Conservation (phyloP, 108 stramenopile species). For the Schizochytrium sp. region DNA sequence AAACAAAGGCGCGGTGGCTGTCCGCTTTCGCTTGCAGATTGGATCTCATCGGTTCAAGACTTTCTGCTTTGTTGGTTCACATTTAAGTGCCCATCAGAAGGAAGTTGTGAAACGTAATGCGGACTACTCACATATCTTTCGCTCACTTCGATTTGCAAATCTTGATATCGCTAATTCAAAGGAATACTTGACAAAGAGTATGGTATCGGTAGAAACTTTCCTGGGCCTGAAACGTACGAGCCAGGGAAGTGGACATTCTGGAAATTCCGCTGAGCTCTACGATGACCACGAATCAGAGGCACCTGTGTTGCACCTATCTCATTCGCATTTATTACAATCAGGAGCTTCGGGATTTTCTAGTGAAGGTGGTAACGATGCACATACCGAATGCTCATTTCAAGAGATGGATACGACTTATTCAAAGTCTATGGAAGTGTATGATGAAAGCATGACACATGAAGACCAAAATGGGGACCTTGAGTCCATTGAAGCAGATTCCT, state of each 20-base stretch:
- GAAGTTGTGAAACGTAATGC: constrained; percentile 51
- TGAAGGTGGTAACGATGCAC: too few relatives aligned
- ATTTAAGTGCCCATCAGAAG: constrained; percentile 11
- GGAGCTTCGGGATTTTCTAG: too few relatives aligned
- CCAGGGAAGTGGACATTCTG: background rate
- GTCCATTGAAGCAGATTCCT: too few relatives aligned
- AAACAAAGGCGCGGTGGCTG: constrained; percentile 44
- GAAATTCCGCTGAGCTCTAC: too few relatives aligned
- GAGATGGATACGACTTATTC: too few relatives aligned
- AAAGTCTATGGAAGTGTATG: too few relatives aligned
- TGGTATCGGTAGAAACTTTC: constrained; percentile 1
- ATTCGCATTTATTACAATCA: too few relatives aligned
- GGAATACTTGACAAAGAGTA: background rate
- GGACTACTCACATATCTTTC: background rate
- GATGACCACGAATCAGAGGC: too few relatives aligned
- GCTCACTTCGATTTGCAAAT: background rate
- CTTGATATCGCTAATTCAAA: background rate
- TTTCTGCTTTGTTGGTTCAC: constrained; percentile 17
- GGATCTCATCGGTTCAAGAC: constrained; percentile 34
- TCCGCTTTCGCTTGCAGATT: constrained; percentile 25
- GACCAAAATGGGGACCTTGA: too few relatives aligned
- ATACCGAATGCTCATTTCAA: too few relatives aligned
- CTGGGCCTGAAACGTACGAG: background rate
- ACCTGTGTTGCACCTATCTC: too few relatives aligned
- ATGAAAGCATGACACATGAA: too few relatives aligned